Base-by-base conservation (phyloP, 176 grass and related monocot genomes). In the Oryza brachyantha region DNA sequence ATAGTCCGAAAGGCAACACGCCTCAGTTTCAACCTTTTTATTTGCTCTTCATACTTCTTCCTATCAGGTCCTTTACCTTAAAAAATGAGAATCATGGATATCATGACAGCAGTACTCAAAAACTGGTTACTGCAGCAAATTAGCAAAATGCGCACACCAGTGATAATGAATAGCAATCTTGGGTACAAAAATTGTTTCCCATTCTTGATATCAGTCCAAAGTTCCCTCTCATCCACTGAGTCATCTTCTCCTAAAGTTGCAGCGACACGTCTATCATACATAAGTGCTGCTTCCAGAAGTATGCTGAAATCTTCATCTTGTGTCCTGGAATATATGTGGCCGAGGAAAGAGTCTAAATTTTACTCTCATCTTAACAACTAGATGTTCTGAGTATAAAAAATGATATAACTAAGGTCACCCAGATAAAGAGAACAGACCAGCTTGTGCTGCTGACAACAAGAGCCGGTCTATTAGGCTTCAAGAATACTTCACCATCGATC, bases 21-120 rank as follows among this genome's bases (percentile, higher is more conserved):
- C 68, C 96, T 75, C 54, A 99, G 71, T 68, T 93, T 96, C 82
- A 99, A 77, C 73, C 81, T 93, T 84, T 91, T 93, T 88, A 99
- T 96, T 72, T 87, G 80, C 31, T 96, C 90, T 86, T 99, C 96
- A 17, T 99, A 99, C 64, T 89, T 93, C 60, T 78, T 86, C 65
- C 88, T 95, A 72, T 95, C 96, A 83, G 96, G 96, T n/a, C 96
- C 96, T 87, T 99, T 99, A 81, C 92, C 96, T 99, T 79, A n/a
- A 88, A 29, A 57, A 35, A 57, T 61, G 19, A 69, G 57, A 70
- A 64, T 61, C 28, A 80, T 24, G 12, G 48, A 75, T 59, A 71
- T 52, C 5, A 67, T 73, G 61, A 35, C 5, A 67, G 28, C 5
- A 67, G 28, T 60, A 48, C 37, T 29, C 64, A 29, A 87, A 79